Evolutionary conservation across 768 basidiomycete species (phyloP).

Genomic region (Termitomyces sp.): DNA sequence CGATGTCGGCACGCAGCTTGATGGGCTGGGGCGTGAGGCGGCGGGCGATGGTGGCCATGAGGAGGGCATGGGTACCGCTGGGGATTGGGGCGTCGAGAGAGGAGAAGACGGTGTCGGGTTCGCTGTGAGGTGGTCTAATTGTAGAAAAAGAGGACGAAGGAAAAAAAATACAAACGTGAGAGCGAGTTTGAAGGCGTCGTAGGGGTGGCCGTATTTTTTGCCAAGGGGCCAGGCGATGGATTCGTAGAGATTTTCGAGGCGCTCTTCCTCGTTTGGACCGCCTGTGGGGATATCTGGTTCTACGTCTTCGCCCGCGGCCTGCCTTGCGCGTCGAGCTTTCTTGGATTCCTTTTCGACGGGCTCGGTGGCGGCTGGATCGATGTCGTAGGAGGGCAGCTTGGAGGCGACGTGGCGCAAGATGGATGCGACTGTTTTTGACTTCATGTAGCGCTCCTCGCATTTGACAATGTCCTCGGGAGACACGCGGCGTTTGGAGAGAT

Average conservation of each 20-base stretch:
- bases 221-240: constrained; percentile 91
- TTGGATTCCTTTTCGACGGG: constrained; percentile 44
- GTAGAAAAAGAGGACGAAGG: too few species aligned
- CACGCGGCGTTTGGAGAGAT: constrained; percentile 96
- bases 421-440: constrained; percentile 92
- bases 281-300: constrained; percentile 12
- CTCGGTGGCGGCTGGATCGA: constrained; percentile 4
- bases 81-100: constrained; percentile 56
- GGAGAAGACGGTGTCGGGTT: constrained; percentile 71
- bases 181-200: constrained; percentile 97
- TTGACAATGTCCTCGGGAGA: constrained; percentile 98
- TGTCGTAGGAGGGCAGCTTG: constrained; percentile 52
- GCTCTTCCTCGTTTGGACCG: constrained; percentile 65
- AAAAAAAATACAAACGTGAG: constrained; percentile 75
- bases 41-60: constrained; percentile 84
- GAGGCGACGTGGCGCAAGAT: constrained; percentile 90
- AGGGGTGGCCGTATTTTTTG: constrained; percentile 88
- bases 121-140: too few species aligned
- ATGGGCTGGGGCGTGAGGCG: constrained; percentile 97
- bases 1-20: constrained; percentile 97
- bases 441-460: constrained; percentile 44
- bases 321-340: constrained; percentile 40
- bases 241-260: constrained; percentile 84
- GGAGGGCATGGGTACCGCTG: constrained; percentile 50
- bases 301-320: constrained; percentile 41